A percentile compares a stretch with the other conserved stretches of the same genome.
Conservation (phyloP, 768 basidiomycete genomes). For the Leccinum longicurvipes region DNA sequence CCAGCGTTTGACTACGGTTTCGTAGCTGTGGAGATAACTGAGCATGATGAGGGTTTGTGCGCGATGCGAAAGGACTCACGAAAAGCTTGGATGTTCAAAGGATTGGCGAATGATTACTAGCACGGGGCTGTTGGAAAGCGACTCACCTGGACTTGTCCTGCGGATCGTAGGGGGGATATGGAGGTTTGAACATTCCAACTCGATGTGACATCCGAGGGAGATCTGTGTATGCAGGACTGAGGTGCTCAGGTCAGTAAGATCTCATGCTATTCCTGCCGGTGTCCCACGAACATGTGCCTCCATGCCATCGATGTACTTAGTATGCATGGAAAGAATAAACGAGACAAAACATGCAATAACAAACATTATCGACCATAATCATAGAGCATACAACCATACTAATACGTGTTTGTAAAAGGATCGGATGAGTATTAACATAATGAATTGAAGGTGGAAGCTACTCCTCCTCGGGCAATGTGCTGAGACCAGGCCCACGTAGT, state of each 20-base stretch:
- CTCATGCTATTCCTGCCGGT: no score
- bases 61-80: constrained; percentile 38
- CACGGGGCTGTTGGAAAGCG: not conserved
- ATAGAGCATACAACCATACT: constrained; percentile 5
- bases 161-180: constrained; percentile 72
- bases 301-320: no score
- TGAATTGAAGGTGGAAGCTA: not conserved
- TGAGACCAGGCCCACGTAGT: constrained; percentile 1
- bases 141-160: constrained; percentile 63
- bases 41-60: not conserved
- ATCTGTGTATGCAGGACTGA: not conserved
- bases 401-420: not conserved
- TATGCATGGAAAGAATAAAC: no score
- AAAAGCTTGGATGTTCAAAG: constrained; percentile 47
- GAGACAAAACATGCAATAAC: not conserved
- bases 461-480: constrained; percentile 5
- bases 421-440: not conserved
- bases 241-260: not conserved
- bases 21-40: constrained; percentile 47
- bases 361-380: not conserved
- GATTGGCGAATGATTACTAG: not conserved
- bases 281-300: no score
- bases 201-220: not conserved
- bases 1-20: constrained; percentile 78
- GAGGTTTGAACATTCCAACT: constrained; percentile 42